Base-by-base conservation (phyloP, 768 basidiomycete genomes). In the Cantharellus anzutake region DNA sequence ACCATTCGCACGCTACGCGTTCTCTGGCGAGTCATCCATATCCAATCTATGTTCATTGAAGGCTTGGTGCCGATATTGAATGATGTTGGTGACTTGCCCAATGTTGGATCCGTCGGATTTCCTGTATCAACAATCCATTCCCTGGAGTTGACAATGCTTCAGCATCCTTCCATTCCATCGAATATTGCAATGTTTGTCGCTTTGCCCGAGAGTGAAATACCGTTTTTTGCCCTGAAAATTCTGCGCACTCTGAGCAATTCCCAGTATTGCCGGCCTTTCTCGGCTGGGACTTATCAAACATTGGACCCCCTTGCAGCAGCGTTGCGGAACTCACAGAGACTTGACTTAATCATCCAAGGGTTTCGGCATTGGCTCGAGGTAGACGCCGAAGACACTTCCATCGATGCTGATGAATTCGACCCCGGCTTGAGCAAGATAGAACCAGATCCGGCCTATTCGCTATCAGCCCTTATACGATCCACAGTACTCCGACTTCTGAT, bases 21-120 rank as follows among this genome's bases (percentile, higher is more conserved):
- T 63, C 75, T 89, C 14, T 78, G 82, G 62, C 82, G 90, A 1
- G 77, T 86, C 0, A 73, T 97, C 60, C 86, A 91, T 63, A 77
- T 90, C 37, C 92, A 98, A 67, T 82, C 86, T 56, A 78, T 90
- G 59, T 96, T 93, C 74, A 75, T 92, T 48, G 91, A 97, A 59
- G 82, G 92, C 34, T 78, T 94, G 56, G 72, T 94, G 2, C 89
- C 90, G 2, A 71, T 84, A 29, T 76, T 93, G 4, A 73, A 78
- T 20, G 83, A 89, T 59, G 74, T 81, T 60, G 79, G 80, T 62
- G 78, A 76, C 60, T 66, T 67, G 59, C 63, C 57, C 41, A 66
- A 61, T 60, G 65, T 65, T 64, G 70, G 40, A 63, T 66, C 57
- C 63, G 68, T 56, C 62, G 67, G 57, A 60, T 63, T 66, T 64